Evolutionary conservation across 345 rosid genomes (phyloP), one percentile per base, ranked within the genome.

Genomic region (Salix koriyanagi): DNA sequence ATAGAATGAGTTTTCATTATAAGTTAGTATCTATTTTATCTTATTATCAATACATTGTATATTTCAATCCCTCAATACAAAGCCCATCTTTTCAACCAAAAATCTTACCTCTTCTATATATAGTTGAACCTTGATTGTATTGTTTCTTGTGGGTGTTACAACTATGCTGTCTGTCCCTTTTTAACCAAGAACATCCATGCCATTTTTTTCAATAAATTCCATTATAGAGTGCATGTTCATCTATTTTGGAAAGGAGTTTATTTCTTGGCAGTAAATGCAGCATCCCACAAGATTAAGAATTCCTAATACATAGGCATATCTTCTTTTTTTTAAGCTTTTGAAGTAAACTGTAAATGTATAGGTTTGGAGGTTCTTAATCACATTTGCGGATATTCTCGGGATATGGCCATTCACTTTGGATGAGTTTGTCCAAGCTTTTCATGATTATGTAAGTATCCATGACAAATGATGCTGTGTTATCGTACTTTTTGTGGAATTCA

Each of bases 331-430:
- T 7, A 78, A 66, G 48, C 26, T 41, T 65, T 46, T 74, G 67
- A 65, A 32, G 34, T 80, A 25, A 69, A 81, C 67, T 73, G 48
- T 58, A 37, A 75, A 74, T 66, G 58, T 88, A 4, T 74, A 94
- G 98, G 93, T 89, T 26, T 94, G 97, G 97, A 91, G 91, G 80
- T 94, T 94, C 88, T 80, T 94, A 81, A 89, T 92, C 70, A 88
- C 91, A 67, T 94, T 94, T 72, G 86, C 91, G 0, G 98, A 94
- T 42, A 83, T 92, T 81, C 91, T 94, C 79, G 93, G 90, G 76
- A 83, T 94, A 75, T 94, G 98, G 98, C 96, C 98, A 68, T 94
- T 94, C 83, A 94, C 96, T 28, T 75, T 94, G 56, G 97, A 94
- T 84, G 97, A 94, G 89, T 90, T 92, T 84, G 83, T 89, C 74